Conservation (phyloP, 169 alveolate genomes). For the Amoebophrya sp. region DNA sequence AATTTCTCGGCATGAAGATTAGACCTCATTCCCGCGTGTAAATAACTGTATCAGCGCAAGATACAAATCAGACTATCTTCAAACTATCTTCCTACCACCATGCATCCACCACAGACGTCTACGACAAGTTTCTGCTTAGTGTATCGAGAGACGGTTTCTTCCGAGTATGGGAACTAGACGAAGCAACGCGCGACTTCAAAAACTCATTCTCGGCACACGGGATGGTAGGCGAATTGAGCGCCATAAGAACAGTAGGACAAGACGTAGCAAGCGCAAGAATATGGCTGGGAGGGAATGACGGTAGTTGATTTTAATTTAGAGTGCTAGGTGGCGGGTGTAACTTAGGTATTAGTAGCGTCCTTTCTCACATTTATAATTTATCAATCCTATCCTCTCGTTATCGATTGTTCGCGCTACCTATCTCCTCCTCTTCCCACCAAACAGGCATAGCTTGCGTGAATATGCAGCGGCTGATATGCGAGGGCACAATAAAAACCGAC, state of each 20-base stretch:
- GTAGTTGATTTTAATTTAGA: background rate
- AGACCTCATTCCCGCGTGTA: too few species aligned
- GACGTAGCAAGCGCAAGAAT: background rate
- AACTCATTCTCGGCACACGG: background rate
- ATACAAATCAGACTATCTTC: background rate
- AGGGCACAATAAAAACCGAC: background rate
- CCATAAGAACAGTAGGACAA: background rate
- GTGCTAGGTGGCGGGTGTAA: background rate
- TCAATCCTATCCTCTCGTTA: background rate
- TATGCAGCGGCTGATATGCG: conserved; percentile 4
- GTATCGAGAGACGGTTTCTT: background rate
- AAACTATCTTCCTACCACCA: background rate
- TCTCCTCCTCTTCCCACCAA: background rate
- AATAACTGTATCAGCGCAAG: background rate
- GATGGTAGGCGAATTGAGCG: background rate
- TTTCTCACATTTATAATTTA: background rate
- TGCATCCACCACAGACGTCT: background rate
- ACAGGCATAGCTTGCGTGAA: background rate
- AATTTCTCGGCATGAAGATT: too few species aligned
- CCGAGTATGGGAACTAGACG: background rate
- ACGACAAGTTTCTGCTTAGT: background rate
- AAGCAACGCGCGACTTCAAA: background rate
- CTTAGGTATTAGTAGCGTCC: background rate
- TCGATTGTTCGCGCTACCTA: background rate
- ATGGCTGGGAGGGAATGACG: background rate